A percentile compares a stretch with the other conserved stretches of the same genome.
Evolutionary conservation across 441 rosid genomes (phyloP).

Genomic region (Populus trichocarpa): DNA sequence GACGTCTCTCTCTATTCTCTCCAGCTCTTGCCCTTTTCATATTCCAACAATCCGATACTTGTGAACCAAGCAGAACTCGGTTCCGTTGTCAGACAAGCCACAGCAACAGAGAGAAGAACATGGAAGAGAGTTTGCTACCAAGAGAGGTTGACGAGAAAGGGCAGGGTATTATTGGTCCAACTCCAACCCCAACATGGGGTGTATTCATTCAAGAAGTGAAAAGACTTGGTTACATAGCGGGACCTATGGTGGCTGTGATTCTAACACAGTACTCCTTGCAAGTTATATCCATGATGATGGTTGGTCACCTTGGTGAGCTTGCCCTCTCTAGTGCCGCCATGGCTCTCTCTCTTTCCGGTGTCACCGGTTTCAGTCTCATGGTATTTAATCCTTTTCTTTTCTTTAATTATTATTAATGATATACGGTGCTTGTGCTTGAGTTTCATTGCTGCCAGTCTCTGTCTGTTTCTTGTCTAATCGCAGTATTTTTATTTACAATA

Average conservation of each 20-base stretch:
- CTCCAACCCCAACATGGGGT: slow-evolving; percentile 2
- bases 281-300: slow-evolving; percentile 36
- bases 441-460: not conserved
- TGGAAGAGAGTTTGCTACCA: slow-evolving; percentile 6
- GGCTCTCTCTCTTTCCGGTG: slow-evolving; percentile 35
- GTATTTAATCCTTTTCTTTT: slow-evolving; percentile 11
- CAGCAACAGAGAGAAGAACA: not conserved
- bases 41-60: not conserved
- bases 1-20: not conserved
- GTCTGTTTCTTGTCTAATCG: too few relatives aligned
- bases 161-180: not conserved
- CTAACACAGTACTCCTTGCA: slow-evolving; percentile 34
- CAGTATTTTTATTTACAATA: not conserved
- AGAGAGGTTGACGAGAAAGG: not conserved
- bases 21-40: not conserved
- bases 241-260: slow-evolving; percentile 38
- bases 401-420: not conserved
- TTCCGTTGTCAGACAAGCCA: not conserved
- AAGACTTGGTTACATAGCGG: slow-evolving; percentile 28
- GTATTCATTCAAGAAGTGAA: slow-evolving; percentile 26
- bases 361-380: slow-evolving; percentile 41
- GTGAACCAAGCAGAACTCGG: not conserved
- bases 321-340: slow-evolving; percentile 48
- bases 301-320: slow-evolving; percentile 47
- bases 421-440: not conserved